These are phyloP conservation scores for Rhizophagus sp. DNA, from an alignment of 192 early-diverging fungal genomes.

Conservation along the genomic window DNA sequence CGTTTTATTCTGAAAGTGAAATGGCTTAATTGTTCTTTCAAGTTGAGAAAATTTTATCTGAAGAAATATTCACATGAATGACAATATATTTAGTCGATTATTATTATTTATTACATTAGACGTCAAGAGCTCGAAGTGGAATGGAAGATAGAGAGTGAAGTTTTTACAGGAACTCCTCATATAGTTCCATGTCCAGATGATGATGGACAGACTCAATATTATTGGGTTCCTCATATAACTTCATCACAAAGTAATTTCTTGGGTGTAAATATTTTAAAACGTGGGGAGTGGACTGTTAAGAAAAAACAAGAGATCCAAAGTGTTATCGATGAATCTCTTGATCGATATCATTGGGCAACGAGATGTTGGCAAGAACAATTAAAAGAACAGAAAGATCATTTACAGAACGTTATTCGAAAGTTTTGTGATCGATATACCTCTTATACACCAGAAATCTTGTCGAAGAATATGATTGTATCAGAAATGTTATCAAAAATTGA, in stretches of 20 bases:
- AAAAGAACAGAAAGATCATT: not conserved
- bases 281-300: not conserved
- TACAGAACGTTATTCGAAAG: not conserved
- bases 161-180: not conserved
- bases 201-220: constrained; percentile 1
- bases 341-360: constrained; percentile 7
- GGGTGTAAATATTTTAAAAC: not conserved
- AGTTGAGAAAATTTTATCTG: not conserved
- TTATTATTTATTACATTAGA: not conserved
- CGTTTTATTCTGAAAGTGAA: not conserved
- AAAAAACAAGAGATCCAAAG: not conserved
- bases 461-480: not conserved
- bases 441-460: not conserved
- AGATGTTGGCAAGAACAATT: constrained; percentile 4
- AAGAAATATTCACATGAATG: not conserved
- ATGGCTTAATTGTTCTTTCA: not conserved
- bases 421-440: not conserved
- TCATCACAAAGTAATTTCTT: not conserved
- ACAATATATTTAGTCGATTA: not conserved
- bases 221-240: constrained; percentile 11
- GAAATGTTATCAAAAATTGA: not conserved
- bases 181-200: constrained; percentile 15
- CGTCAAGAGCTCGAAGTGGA: not conserved
- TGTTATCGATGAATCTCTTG: not conserved
- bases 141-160: not conserved